Evolutionary conservation across 805 yeast genomes (phyloP).

Genomic region (Lipomyces mesembrius): DNA sequence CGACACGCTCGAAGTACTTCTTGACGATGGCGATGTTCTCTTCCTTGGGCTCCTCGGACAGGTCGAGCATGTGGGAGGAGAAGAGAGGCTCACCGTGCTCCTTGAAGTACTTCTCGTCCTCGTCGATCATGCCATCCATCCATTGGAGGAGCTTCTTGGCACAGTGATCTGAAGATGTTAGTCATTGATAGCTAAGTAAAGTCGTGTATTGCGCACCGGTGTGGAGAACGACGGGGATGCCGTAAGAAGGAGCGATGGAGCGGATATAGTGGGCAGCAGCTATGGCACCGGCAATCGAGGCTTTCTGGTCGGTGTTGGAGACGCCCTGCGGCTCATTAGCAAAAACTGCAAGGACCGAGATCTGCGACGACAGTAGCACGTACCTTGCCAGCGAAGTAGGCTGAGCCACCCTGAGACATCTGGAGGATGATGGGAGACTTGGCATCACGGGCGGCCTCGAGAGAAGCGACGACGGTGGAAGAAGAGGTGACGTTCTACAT

Average conservation of each 20-base stretch:
- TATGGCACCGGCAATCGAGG: slow-evolving; percentile 90
- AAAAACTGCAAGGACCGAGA: not conserved
- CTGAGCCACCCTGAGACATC: slow-evolving; percentile 99
- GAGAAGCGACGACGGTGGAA: slow-evolving; percentile 94
- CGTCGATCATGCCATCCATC: slow-evolving; percentile 97
- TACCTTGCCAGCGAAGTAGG: slow-evolving; percentile 96
- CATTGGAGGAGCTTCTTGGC: slow-evolving; percentile 97
- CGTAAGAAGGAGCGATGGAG: slow-evolving; percentile 94
- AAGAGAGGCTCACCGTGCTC: slow-evolving; percentile 90
- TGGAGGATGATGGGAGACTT: slow-evolving; percentile 95
- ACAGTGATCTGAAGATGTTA: slow-evolving; percentile 73
- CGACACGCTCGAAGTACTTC: slow-evolving; percentile 91
- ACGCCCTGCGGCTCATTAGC: slow-evolving; percentile 60
- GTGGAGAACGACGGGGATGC: slow-evolving; percentile 95
- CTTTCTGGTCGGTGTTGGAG: slow-evolving; percentile 87
- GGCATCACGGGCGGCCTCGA: slow-evolving; percentile 96
- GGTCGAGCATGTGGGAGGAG: slow-evolving; percentile 98
- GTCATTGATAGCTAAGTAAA: not conserved
- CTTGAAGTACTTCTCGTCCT: slow-evolving; percentile 91
- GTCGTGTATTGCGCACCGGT: slow-evolving; percentile 49
- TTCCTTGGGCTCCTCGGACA: slow-evolving; percentile 95
- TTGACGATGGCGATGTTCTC: slow-evolving; percentile 94
- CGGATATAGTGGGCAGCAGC: slow-evolving; percentile 99
- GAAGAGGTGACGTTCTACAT: slow-evolving; percentile 86
- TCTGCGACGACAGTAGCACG: not conserved